Conservation (phyloP, 2,329 filamentous ascomycete species). For the Xylariaceae sp. region DNA sequence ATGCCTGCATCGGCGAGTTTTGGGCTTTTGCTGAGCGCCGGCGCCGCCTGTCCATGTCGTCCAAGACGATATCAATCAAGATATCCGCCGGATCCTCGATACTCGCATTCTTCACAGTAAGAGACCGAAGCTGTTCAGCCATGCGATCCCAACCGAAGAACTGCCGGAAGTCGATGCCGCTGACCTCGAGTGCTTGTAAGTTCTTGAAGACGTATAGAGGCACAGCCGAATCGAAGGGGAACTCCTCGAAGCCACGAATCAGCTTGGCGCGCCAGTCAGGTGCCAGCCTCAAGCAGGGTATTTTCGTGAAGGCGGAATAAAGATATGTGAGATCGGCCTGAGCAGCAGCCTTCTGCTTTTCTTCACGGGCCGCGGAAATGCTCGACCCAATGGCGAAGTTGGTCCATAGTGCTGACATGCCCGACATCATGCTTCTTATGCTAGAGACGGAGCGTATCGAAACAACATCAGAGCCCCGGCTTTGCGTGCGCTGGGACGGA, state of each 20-base stretch:
- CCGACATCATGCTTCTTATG: conserved; percentile 93
- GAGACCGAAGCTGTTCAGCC: conserved; percentile 81
- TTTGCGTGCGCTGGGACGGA: conserved; percentile 72
- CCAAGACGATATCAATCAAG: conserved; percentile 84
- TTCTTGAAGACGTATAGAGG: conserved; percentile 98
- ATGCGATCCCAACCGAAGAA: conserved; percentile 96
- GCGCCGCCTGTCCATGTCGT: conserved; percentile 90
- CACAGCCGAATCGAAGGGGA: conserved; percentile 94
- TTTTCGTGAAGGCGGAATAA: conserved; percentile 97
- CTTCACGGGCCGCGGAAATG: conserved; percentile 72
- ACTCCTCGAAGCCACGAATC: conserved; percentile 92
- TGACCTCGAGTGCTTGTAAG: conserved; percentile 84
- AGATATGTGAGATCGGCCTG: conserved; percentile 89
- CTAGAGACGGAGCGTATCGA: conserved; percentile 95
- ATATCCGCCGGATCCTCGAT: conserved; percentile 88
- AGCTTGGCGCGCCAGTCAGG: conserved; percentile 89
- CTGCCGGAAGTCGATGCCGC: conserved; percentile 90
- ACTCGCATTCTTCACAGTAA: conserved; percentile 80
- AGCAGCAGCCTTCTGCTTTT: conserved; percentile 80
- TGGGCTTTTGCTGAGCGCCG: conserved; percentile 82
- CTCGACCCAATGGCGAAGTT: conserved; percentile 76
- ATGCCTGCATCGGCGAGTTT: conserved; percentile 67
- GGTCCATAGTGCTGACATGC: conserved; percentile 89
- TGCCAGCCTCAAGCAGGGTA: conserved; percentile 80
- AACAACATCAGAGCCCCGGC: conserved; percentile 72